These are phyloP conservation scores for Phytophthora lateralis DNA, from an alignment of 352 stramenopile species.

Conservation along the genomic window DNA sequence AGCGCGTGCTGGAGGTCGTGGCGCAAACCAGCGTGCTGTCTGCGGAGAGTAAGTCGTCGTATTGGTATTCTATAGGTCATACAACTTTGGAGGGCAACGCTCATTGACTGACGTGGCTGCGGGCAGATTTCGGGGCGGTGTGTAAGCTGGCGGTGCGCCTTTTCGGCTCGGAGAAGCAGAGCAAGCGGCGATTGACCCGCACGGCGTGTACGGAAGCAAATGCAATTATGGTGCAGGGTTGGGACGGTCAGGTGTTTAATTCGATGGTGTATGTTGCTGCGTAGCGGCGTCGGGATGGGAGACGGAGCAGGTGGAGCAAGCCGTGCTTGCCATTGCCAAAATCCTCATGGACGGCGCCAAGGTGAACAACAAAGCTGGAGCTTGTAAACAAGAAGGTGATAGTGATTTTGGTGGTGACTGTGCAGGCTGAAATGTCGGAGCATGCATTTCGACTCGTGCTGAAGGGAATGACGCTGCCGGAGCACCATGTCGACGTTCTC, in stretches of 20 bases:
- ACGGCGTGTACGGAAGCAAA: constrained; percentile 51
- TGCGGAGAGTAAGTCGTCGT: constrained; percentile 41
- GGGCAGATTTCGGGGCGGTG: constrained; percentile 60
- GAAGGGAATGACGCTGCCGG: constrained; percentile 49
- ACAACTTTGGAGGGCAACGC: not conserved
- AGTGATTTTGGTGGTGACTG: not conserved
- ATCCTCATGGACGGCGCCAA: constrained; percentile 77
- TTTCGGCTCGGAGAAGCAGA: constrained; percentile 74
- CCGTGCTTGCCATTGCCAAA: constrained; percentile 69
- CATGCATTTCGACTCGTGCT: constrained; percentile 50
- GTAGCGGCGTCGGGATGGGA: constrained; percentile 68
- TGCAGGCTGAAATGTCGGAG: constrained; percentile 51
- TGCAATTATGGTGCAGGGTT: not conserved
- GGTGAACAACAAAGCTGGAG: constrained; percentile 26
- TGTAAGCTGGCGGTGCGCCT: constrained; percentile 62
- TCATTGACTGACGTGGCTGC: constrained; percentile 1
- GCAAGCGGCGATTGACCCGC: constrained; percentile 56
- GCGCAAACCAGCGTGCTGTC: constrained; percentile 39
- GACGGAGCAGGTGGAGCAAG: constrained; percentile 53
- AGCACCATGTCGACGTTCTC: constrained; percentile 49
- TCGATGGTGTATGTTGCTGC: not conserved
- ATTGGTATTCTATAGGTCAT: not conserved
- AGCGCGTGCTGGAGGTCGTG: constrained; percentile 65
- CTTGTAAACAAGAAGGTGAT: not conserved
- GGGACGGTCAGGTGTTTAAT: not conserved